These are phyloP conservation scores for Botryosphaeria dothidea DNA, from an alignment of 2,329 filamentous ascomycete species.

Conservation along the genomic window DNA sequence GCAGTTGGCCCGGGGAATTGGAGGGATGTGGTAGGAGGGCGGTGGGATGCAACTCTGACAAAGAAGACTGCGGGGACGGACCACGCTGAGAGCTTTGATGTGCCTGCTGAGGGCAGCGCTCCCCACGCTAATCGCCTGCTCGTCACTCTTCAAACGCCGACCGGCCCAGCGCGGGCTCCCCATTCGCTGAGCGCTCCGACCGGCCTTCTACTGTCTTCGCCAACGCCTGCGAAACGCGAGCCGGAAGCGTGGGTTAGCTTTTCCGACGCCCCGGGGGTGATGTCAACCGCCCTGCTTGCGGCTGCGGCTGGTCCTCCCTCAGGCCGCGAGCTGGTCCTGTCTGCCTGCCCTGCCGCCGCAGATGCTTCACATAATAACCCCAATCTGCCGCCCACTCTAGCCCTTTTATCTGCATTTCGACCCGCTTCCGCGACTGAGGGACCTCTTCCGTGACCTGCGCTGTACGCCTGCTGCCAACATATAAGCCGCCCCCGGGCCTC, in stretches of 20 bases:
- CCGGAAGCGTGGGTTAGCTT: conserved; percentile 13
- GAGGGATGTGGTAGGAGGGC: not conserved
- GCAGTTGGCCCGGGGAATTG: not conserved
- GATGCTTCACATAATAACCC: conserved; percentile 16
- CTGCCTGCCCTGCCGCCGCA: conserved; percentile 3
- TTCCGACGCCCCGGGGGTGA: conserved; percentile 16
- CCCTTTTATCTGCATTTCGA: not conserved
- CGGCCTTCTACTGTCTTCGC: conserved; percentile 10
- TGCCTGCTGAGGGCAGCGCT: conserved; percentile 27
- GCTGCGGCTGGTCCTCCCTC: conserved; percentile 9
- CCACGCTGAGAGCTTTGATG: conserved; percentile 25
- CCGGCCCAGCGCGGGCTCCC: conserved; percentile 13
- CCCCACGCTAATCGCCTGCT: conserved; percentile 27
- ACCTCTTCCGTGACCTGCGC: not conserved
- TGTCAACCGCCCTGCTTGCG: conserved; percentile 17
- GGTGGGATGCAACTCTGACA: conserved; percentile 14
- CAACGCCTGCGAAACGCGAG: not conserved
- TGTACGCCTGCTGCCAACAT: not conserved
- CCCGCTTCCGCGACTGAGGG: conserved; percentile 7
- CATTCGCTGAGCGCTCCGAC: conserved; percentile 11
- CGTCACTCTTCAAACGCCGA: conserved; percentile 22
- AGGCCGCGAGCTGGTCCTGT: conserved; percentile 15
- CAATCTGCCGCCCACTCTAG: conserved; percentile 11
- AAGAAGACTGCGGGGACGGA: conserved; percentile 15
- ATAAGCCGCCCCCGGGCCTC: conserved; percentile 7